A percentile compares a stretch with the other conserved stretches of the same genome.
These are phyloP conservation scores for Ophiostoma sp. DNA, from an alignment of 2,329 filamentous ascomycete species.

Conservation along the genomic window DNA sequence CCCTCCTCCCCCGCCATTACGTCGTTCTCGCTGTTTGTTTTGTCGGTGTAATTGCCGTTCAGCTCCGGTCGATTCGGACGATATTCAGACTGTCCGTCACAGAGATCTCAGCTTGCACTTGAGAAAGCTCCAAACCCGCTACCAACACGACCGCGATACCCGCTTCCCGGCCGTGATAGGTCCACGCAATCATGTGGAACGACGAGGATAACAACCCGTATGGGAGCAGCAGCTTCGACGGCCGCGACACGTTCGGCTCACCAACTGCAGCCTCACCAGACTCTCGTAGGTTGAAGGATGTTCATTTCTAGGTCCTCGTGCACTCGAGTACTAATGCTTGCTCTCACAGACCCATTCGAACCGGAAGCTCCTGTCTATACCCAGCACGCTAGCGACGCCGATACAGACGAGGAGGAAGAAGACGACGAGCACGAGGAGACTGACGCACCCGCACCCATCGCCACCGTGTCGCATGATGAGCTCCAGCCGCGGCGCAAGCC, in stretches of 20 bases:
- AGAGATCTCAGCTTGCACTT: too few relatives aligned
- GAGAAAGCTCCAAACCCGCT: too few relatives aligned
- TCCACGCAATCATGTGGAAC: conserved; percentile 73
- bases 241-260: conserved; percentile 71
- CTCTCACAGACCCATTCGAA: not conserved
- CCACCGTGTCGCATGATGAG: conserved; percentile 37
- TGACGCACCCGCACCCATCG: not conserved
- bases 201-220: conserved; percentile 99
- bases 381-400: conserved; percentile 38
- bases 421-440: conserved; percentile 34
- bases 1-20: conserved; percentile 9
- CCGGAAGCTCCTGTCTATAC: conserved; percentile 2
- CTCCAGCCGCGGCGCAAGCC: conserved; percentile 61
- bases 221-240: conserved; percentile 73
- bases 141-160: too few relatives aligned
- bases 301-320: not conserved
- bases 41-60: conserved; percentile 3
- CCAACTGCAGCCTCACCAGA: conserved; percentile 60
- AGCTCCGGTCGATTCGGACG: too few relatives aligned
- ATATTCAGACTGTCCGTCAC: too few relatives aligned
- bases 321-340: not conserved
- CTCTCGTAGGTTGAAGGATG: conserved; percentile 43
- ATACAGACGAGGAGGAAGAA: conserved; percentile 42
- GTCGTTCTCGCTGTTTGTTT: not conserved
- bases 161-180: too few relatives aligned